Conservation (phyloP, 169 alveolate genomes). For the Theileria luwenshuni region DNA sequence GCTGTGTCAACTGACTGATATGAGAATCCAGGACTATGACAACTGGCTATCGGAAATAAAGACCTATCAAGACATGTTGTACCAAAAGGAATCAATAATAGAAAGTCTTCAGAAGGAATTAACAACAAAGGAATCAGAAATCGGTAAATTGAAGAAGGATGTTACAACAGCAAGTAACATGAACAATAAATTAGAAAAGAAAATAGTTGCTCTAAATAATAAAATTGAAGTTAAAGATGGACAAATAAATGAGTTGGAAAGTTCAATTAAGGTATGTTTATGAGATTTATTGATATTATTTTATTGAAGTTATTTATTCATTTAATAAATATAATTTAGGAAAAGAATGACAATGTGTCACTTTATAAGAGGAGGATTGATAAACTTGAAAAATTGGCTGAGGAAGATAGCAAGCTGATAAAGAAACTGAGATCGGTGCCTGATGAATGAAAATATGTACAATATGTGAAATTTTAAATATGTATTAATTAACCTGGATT, state of each 20-base stretch:
- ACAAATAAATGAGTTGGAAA: slow-evolving; percentile 17
- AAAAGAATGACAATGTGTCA: slow-evolving; percentile 17
- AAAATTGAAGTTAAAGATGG: background rate
- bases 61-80: slow-evolving; percentile 61
- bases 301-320: background rate
- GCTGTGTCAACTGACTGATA: slow-evolving; percentile 52
- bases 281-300: too few relatives aligned
- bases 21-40: slow-evolving; percentile 54
- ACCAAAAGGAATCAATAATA: slow-evolving; percentile 46
- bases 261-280: slow-evolving; percentile 3
- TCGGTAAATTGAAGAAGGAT: slow-evolving; percentile 8
- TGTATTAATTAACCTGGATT: too few relatives aligned
- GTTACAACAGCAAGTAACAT: background rate
- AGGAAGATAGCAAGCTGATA: slow-evolving; percentile 27
- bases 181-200: background rate
- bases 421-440: slow-evolving; percentile 12
- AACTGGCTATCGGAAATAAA: slow-evolving; percentile 61
- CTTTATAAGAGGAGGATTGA: slow-evolving; percentile 23
- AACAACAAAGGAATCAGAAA: background rate
- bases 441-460: background rate
- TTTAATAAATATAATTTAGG: slow-evolving; percentile 13
- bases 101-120: slow-evolving; percentile 37
- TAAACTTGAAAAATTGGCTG: slow-evolving; percentile 27
- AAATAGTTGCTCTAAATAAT: slow-evolving; percentile 11
- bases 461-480: background rate